Percentiles rank a stretch among this genome's conserved stretches.
Evolutionary conservation across 345 rosid species (phyloP).

Genomic region (Rhodamnia argentea): DNA sequence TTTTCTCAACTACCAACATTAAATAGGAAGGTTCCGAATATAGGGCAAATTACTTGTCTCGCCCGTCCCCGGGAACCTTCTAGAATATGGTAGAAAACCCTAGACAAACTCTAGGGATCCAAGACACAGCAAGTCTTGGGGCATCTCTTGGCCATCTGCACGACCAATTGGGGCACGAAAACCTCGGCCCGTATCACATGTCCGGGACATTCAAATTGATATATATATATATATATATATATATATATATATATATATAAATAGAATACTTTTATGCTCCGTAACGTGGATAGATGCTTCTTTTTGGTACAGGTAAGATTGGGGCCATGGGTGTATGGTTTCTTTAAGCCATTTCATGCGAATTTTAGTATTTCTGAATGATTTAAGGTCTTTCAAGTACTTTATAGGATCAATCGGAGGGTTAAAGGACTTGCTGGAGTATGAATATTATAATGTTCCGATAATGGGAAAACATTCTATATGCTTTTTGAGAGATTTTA

Average conservation of each 20-base stretch:
- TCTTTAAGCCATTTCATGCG: not conserved
- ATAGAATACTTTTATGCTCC: not conserved
- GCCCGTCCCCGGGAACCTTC: too few species aligned
- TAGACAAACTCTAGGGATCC: too few species aligned
- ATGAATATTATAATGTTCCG: not conserved
- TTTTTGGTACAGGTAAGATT: not conserved
- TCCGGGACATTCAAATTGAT: not conserved
- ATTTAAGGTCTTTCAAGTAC: not conserved
- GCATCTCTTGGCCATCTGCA: too few species aligned
- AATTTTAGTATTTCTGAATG: not conserved
- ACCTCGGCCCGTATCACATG: not conserved
- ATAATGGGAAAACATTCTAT: not conserved
- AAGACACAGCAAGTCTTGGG: too few species aligned
- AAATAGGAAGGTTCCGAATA: too few species aligned
- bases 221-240: too few species aligned
- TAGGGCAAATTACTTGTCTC: too few species aligned
- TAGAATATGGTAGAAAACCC: too few species aligned
- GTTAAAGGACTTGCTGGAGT: not conserved
- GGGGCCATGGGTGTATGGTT: not conserved
- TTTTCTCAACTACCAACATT: too few species aligned
- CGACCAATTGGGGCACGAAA: too few species aligned
- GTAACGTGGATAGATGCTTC: not conserved
- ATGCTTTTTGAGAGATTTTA: too few species aligned
- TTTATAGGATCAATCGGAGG: not conserved
- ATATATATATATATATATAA: not conserved